Conservation (phyloP, 2,329 filamentous ascomycete species). For the Trichophaea hybrida region DNA sequence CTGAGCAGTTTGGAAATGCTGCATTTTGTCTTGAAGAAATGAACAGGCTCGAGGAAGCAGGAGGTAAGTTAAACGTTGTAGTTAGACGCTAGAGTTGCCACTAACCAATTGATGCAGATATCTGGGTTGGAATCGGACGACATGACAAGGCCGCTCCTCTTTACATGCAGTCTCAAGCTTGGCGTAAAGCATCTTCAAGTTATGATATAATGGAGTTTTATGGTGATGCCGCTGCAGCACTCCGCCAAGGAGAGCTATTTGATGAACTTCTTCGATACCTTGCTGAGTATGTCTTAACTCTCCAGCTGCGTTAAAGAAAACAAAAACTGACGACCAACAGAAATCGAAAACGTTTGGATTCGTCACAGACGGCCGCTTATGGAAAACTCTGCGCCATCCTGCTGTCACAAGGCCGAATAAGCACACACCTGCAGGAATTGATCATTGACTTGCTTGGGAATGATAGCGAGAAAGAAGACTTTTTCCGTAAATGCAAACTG, state of each 20-base stretch:
- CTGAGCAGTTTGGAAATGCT: constrained; percentile 7
- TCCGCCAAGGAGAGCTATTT: constrained; percentile 2
- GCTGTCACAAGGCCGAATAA: constrained; percentile 12
- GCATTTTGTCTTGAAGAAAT: constrained; percentile 11
- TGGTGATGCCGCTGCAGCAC: constrained; percentile 6
- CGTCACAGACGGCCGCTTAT: background rate
- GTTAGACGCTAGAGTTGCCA: background rate
- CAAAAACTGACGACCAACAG: background rate
- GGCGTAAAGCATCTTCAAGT: background rate
- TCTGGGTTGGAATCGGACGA: constrained; percentile 1
- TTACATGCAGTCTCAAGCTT: background rate
- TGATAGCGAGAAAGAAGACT: constrained; percentile 13
- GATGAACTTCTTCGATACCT: constrained; percentile 8
- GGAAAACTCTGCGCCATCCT: constrained; percentile 9
- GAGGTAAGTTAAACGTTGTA: background rate
- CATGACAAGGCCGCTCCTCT: constrained; percentile 8
- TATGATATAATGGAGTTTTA: background rate
- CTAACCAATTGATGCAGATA: background rate
- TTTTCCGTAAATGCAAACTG: constrained; percentile 8
- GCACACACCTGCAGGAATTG: constrained; percentile 3
- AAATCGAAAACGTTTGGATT: background rate
- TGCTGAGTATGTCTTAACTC: background rate
- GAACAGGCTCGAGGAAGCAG: constrained; percentile 10
- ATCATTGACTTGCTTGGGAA: constrained; percentile 4
- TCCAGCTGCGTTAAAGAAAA: background rate